Percentiles rank a stretch among this genome's conserved stretches.
Evolutionary conservation across 2,329 filamentous ascomycete genomes (phyloP).

Genomic region (Exophiala viscosa): DNA sequence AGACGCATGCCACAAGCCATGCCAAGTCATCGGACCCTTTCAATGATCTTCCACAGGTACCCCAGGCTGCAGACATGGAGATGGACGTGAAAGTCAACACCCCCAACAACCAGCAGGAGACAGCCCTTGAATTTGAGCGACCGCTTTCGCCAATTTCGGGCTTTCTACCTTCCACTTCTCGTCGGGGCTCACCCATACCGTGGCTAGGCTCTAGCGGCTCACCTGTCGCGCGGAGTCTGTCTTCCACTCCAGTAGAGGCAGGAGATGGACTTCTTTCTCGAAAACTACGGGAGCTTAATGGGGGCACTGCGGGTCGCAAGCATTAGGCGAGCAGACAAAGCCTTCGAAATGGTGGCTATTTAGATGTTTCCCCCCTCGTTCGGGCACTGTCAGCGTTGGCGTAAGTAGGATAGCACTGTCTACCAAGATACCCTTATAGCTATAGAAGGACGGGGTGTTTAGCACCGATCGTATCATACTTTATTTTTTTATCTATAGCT

Average conservation of each 20-base stretch:
- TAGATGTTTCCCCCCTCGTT: too few relatives aligned
- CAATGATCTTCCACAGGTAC: neutral
- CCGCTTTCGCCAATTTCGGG: conserved; percentile 21
- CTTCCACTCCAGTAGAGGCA: conserved; percentile 20
- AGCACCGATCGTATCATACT: too few relatives aligned
- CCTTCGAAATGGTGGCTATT: too few relatives aligned
- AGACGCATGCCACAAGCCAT: neutral
- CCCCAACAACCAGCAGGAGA: neutral
- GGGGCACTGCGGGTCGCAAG: neutral
- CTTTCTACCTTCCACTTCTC: conserved; percentile 23
- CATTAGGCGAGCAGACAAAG: conserved; percentile 1
- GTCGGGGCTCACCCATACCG: conserved; percentile 25
- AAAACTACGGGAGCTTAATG: conserved; percentile 23
- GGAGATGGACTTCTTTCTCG: conserved; percentile 26
- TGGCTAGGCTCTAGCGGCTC: conserved; percentile 11
- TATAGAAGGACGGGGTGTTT: too few relatives aligned
- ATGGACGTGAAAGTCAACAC: neutral
- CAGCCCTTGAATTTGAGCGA: neutral
- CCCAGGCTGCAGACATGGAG: neutral
- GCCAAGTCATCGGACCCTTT: neutral
- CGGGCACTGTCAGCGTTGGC: too few relatives aligned
- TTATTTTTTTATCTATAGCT: too few relatives aligned
- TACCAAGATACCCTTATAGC: too few relatives aligned
- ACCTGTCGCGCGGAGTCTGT: conserved; percentile 14
- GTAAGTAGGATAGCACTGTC: too few relatives aligned